Base-by-base conservation (phyloP, 495 filamentous ascomycete genomes). In the Aspergillus leporis region DNA sequence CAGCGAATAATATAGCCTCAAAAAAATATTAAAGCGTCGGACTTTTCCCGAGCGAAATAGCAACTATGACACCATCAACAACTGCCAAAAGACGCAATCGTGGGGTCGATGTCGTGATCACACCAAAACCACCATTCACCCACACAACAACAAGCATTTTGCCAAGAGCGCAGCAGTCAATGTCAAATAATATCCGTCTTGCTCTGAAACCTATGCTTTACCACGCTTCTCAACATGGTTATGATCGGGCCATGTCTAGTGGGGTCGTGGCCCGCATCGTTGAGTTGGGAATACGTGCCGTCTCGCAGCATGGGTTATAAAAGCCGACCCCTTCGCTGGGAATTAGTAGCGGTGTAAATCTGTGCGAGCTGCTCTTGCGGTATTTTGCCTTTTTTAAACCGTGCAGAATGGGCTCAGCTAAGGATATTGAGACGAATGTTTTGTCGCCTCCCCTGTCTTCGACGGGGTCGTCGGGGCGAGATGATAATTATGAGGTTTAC, bases 401-500 rank as follows among this genome's bases (percentile, higher is more conserved):
- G 14, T 7, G 41, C 16, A 21, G 18, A 45, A 45, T 45, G 41
- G 41, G 41, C 41, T 45, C 41, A 4, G n/a, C 41, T 18, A 67
- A 67, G 40, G 63, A 67, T 28, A 19, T 56, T 0, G 64, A 67
- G 57, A 57, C 59, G 1, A 40, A 49, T 13, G 45, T 61, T 4
- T 59, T 58, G 10, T 55, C 62, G 16, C 21, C 55, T 9, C 34
- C 52, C 1, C n/a, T 59, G 9, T 53, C 56, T 4, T 30, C 60
- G 16, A 34, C 53, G n/a, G 31, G 14, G 10, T 61, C 66, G 5
- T 66, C 66, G 12, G 64, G 59, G 23, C 55, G 23, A 13, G 66
- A 71, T 49, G 67, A 67, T 2, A 69, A 60, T 19, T 71, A 70
- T 61, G 65, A 62, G 0, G 62, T 69, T 47, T 68, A 64, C 23